Conservation (phyloP, 176 grass and related monocot genomes). For the Raddia distichophylla region DNA sequence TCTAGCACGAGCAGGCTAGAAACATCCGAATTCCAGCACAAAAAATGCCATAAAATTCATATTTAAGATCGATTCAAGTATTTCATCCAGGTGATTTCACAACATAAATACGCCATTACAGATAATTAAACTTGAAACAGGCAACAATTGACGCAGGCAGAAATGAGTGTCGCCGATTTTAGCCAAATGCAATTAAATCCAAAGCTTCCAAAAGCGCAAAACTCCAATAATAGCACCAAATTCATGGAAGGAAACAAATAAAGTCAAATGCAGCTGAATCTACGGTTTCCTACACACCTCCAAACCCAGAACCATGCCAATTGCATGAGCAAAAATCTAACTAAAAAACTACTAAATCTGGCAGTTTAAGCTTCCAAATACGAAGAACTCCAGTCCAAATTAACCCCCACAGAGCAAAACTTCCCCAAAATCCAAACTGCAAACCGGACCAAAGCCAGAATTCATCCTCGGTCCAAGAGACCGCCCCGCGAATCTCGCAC, state of each 20-base stretch:
- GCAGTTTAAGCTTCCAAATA: not conserved
- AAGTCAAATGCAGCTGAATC: conserved; percentile 52
- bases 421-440: conserved; percentile 4
- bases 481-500: conserved; percentile 18
- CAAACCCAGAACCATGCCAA: not conserved
- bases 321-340: not conserved
- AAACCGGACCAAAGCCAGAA: conserved; percentile 15
- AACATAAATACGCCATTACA: conserved; percentile 11
- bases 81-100: conserved; percentile 6
- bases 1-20: not conserved
- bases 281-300: conserved; percentile 4
- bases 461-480: not conserved
- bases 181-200: conserved; percentile 35
- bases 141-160: not conserved
- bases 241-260: not conserved
- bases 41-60: not conserved
- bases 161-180: conserved; percentile 13
- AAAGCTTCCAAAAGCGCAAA: conserved; percentile 14
- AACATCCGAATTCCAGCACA: conserved; percentile 9
- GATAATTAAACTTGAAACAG: conserved; percentile 3
- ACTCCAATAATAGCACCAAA: not conserved
- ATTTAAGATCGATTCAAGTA: conserved; percentile 15
- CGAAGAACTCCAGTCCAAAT: conserved; percentile 28
- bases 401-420: conserved; percentile 19
- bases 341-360: conserved; percentile 34